A percentile compares a stretch with the other conserved stretches of the same genome.
These are phyloP conservation scores for Guadua angustifolia DNA, from an alignment of 176 grass and related monocot genomes.

Conservation along the genomic window DNA sequence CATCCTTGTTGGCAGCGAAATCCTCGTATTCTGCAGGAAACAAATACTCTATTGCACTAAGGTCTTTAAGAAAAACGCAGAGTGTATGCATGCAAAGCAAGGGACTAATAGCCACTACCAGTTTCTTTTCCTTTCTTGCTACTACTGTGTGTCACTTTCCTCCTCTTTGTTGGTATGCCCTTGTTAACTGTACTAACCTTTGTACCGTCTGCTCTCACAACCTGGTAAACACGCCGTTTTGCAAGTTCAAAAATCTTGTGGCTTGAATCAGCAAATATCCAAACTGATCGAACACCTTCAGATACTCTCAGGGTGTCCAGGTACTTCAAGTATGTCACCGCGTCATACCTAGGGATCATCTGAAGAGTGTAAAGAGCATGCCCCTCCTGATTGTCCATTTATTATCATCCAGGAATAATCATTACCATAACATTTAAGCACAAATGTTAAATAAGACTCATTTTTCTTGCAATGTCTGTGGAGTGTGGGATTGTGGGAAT, in stretches of 20 bases:
- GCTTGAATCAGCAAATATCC: constrained; percentile 96
- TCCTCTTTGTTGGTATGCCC: constrained; percentile 68
- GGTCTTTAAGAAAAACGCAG: constrained; percentile 24
- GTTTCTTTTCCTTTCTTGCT: constrained; percentile 64
- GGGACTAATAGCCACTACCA: constrained; percentile 43
- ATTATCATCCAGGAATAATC: neutral
- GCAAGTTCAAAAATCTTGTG: constrained; percentile 94
- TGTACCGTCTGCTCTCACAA: constrained; percentile 64
- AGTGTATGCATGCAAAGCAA: constrained; percentile 15
- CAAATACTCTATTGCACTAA: constrained; percentile 20
- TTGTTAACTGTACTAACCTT: constrained; percentile 54
- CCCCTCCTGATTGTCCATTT: neutral
- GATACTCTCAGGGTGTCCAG: constrained; percentile 90
- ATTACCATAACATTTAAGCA: neutral
- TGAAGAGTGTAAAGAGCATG: constrained; percentile 18
- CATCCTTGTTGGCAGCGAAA: constrained; percentile 41
- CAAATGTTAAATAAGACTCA: neutral
- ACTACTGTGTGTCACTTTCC: constrained; percentile 44
- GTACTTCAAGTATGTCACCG: constrained; percentile 91
- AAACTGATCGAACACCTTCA: constrained; percentile 92
- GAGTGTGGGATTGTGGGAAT: neutral
- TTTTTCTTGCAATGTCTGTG: neutral
- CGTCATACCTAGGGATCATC: constrained; percentile 70
- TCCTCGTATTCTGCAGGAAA: constrained; percentile 54
- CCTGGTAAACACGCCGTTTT: constrained; percentile 88